These are phyloP conservation scores for Pleurozium schreberi DNA, from an alignment of 225 moss, liverwort and hornwort species.

Conservation along the genomic window DNA sequence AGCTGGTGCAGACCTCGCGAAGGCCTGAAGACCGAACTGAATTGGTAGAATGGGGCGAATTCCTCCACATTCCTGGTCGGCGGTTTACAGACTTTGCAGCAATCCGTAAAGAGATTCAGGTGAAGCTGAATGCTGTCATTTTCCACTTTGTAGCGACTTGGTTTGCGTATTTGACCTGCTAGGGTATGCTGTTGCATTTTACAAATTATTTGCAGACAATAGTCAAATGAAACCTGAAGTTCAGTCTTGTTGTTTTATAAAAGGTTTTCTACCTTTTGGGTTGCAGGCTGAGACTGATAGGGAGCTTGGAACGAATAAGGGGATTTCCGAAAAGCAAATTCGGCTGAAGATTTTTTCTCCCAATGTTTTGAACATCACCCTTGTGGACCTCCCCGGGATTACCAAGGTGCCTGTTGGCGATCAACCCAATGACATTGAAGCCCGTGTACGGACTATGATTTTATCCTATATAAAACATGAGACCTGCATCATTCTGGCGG, in stretches of 20 bases:
- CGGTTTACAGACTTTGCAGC: conserved; percentile 86
- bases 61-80: conserved; percentile 90
- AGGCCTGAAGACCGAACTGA: conserved; percentile 89
- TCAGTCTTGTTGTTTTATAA: background rate
- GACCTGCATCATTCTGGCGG: conserved; percentile 95
- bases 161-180: background rate
- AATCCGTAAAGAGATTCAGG: conserved; percentile 97
- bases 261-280: background rate
- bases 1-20: conserved; percentile 89
- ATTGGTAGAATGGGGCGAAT: conserved; percentile 97
- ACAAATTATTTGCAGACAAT: background rate
- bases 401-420: conserved; percentile 99
- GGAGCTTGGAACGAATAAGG: conserved; percentile 92
- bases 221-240: background rate
- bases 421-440: conserved; percentile 95
- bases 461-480: conserved; percentile 95
- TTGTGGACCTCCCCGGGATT: conserved; percentile 95
- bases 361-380: conserved; percentile 90
- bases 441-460: conserved; percentile 94
- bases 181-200: background rate
- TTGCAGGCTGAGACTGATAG: conserved; percentile 92
- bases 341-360: conserved; percentile 96
- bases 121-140: background rate
- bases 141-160: background rate
- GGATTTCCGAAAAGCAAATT: conserved; percentile 97